Evolutionary conservation across 2,329 filamentous ascomycete species (phyloP).

Genomic region (Aureobasidium vineae): DNA sequence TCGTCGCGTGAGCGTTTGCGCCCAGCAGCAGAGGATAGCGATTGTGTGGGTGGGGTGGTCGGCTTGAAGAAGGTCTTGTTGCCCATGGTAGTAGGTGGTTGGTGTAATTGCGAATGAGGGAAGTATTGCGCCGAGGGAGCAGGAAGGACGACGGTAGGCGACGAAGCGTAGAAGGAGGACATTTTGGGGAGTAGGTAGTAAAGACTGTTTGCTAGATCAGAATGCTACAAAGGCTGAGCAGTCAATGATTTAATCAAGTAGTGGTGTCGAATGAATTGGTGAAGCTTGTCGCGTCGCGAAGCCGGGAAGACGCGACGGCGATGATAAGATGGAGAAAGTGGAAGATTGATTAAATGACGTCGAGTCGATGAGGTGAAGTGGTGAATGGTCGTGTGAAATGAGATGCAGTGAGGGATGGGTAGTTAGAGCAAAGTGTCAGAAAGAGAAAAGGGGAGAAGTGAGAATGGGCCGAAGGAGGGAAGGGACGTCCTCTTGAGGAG

Average conservation of each 20-base stretch:
- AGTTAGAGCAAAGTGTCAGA: background rate
- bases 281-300: slow-evolving; percentile 26
- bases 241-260: background rate
- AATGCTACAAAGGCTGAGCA: slow-evolving; percentile 13
- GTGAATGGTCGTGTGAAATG: background rate
- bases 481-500: slow-evolving; percentile 4
- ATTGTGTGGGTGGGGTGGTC: slow-evolving; percentile 34
- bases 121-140: slow-evolving; percentile 42
- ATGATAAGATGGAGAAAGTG: slow-evolving; percentile 15
- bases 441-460: background rate
- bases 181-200: slow-evolving; percentile 34
- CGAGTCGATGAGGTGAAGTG: slow-evolving; percentile 4
- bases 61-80: slow-evolving; percentile 22
- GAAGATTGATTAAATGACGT: slow-evolving; percentile 26
- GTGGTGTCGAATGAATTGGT: background rate
- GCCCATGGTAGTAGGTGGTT: slow-evolving; percentile 28
- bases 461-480: background rate
- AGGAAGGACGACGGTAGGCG: slow-evolving; percentile 49
- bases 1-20: slow-evolving; percentile 77
- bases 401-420: background rate
- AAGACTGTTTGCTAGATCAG: slow-evolving; percentile 29
- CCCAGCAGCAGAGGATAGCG: slow-evolving; percentile 51
- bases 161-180: slow-evolving; percentile 45
- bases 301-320: slow-evolving; percentile 18
- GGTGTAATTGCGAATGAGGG: slow-evolving; percentile 32